Evolutionary conservation across 441 rosid species (phyloP).

Genomic region (Populus hybrid): DNA sequence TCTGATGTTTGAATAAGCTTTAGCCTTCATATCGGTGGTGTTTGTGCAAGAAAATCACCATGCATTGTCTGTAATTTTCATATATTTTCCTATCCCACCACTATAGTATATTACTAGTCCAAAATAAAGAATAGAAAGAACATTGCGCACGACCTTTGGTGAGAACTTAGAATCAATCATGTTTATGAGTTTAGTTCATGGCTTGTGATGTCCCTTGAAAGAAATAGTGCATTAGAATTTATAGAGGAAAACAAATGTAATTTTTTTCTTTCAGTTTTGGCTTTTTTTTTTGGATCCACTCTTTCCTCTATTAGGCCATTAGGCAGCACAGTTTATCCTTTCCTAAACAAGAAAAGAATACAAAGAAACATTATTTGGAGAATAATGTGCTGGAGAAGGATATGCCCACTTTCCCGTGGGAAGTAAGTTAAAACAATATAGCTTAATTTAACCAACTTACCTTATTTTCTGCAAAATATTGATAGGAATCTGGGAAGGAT

Average conservation of each 20-base stretch:
- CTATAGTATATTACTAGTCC: not conserved
- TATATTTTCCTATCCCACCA: not conserved
- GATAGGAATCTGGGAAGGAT: conserved; percentile 89
- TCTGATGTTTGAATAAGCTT: not conserved
- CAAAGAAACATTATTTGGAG: not conserved
- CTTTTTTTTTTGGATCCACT: not conserved
- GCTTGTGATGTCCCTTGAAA: not conserved
- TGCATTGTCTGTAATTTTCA: not conserved
- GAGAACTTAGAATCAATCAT: not conserved
- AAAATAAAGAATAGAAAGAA: not conserved
- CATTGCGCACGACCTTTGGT: not conserved
- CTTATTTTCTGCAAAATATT: conserved; percentile 20
- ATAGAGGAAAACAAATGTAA: not conserved
- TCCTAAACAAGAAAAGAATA: not conserved
- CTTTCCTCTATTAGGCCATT: not conserved
- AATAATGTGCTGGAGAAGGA: not conserved
- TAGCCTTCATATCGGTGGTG: not conserved
- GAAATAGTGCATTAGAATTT: not conserved
- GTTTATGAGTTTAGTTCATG: not conserved
- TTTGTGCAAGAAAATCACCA: not conserved
- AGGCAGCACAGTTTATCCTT: not conserved
- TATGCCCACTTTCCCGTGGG: not conserved
- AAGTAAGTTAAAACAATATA: not conserved
- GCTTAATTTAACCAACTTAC: not conserved
- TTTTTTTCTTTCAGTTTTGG: not conserved